These are phyloP conservation scores for Leavenworthia alabamica DNA, from an alignment of 345 rosid genomes.

Conservation along the genomic window DNA sequence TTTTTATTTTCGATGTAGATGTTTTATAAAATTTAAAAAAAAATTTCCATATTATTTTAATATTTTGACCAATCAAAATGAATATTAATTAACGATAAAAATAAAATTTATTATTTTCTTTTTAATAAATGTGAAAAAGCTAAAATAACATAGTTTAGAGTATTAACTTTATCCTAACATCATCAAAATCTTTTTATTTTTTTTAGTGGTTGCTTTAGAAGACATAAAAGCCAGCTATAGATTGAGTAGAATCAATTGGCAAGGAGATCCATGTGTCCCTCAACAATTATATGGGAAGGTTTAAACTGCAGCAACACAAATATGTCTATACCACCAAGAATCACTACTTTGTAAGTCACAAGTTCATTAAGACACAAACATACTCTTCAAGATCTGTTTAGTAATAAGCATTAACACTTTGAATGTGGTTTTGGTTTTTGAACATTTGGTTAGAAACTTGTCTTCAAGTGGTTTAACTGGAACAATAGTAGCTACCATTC, in stretches of 20 bases:
- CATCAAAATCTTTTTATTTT: not conserved
- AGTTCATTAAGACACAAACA: not conserved
- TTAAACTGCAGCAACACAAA: not conserved
- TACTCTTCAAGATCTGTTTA: not conserved
- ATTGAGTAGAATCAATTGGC: not conserved
- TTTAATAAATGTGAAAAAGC: too few species aligned
- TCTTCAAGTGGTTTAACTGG: conserved; percentile 34
- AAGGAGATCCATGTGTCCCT: conserved; percentile 13
- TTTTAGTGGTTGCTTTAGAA: conserved; percentile 28
- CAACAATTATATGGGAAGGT: not conserved
- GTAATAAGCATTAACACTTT: not conserved
- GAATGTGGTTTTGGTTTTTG: not conserved
- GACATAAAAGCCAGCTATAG: not conserved
- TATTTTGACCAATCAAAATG: too few species aligned
- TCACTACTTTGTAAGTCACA: not conserved
- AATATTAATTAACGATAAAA: too few species aligned
- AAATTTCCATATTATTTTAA: too few species aligned
- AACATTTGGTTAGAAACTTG: conserved; percentile 19
- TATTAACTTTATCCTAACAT: too few species aligned
- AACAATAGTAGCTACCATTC: conserved; percentile 17
- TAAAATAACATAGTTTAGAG: too few species aligned
- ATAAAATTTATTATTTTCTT: too few species aligned
- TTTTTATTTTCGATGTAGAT: too few species aligned
- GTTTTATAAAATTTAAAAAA: too few species aligned
- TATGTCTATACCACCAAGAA: not conserved